These are phyloP conservation scores for Ulota crispa DNA, from an alignment of 225 moss, liverwort and hornwort species.

Conservation along the genomic window DNA sequence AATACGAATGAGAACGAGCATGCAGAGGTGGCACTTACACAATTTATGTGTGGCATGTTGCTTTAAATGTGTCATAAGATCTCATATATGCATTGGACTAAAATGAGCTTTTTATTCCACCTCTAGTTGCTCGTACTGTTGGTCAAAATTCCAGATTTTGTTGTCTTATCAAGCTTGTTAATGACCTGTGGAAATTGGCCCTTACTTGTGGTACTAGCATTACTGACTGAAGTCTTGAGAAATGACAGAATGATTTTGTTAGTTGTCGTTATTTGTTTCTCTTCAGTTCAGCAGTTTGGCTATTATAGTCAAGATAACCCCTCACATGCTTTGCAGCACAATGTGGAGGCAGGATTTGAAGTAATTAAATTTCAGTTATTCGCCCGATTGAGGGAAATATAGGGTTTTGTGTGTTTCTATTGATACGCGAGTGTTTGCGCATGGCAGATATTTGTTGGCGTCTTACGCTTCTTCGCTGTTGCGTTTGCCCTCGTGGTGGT, in stretches of 20 bases:
- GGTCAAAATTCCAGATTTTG: not conserved
- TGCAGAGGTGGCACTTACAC: not conserved
- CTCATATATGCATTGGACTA: not conserved
- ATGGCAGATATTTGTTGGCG: slow-evolving; percentile 71
- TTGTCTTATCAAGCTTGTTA: not conserved
- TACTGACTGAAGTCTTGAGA: not conserved
- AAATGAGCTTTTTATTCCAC: not conserved
- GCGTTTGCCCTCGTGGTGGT: slow-evolving; percentile 70
- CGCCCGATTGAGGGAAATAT: not conserved
- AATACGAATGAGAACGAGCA: not conserved
- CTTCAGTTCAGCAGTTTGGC: not conserved
- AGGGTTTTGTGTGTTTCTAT: not conserved
- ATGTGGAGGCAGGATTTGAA: not conserved
- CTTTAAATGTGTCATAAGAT: not conserved
- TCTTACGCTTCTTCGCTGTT: slow-evolving; percentile 72
- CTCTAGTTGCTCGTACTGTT: not conserved
- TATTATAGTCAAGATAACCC: not conserved
- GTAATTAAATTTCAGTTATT: not conserved
- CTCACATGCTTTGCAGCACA: not conserved
- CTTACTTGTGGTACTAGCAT: not conserved
- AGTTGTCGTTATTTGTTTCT: not conserved
- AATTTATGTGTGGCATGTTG: not conserved
- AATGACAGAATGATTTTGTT: not conserved
- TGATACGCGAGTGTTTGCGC: slow-evolving; percentile 13
- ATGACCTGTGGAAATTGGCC: not conserved